A percentile compares a stretch with the other conserved stretches of the same genome.
phyloP scores from a whole-genome alignment of 2,329 filamentous ascomycete genomes.

The Bisporella sp. region DNA sequence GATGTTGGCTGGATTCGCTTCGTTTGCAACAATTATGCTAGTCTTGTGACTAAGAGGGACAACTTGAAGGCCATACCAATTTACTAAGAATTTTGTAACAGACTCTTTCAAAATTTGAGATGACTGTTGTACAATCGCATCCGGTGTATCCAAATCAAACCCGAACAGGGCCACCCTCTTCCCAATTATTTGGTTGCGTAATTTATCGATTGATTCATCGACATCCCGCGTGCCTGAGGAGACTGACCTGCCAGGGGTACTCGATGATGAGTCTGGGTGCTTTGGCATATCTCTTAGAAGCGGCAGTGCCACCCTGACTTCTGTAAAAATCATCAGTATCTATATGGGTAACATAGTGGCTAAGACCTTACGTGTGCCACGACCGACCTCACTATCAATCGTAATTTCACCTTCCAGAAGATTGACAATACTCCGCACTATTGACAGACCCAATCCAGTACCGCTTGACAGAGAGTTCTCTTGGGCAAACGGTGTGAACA shows the following conservation, averaged over 20 bases:
- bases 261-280: conserved; percentile 10
- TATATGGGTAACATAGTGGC: neutral
- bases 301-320: conserved; percentile 25
- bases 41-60: conserved; percentile 19
- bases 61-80: conserved; percentile 26
- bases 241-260: conserved; percentile 13
- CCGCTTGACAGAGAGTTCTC: conserved; percentile 56
- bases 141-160: conserved; percentile 18
- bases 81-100: conserved; percentile 19
- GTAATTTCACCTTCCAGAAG: conserved; percentile 54
- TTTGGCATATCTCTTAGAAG: conserved; percentile 23
- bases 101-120: conserved; percentile 18
- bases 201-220: conserved; percentile 19
- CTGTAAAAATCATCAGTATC: conserved; percentile 14
- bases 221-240: conserved; percentile 13
- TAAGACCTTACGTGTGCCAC: conserved; percentile 45
- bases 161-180: conserved; percentile 20
- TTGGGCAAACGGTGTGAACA: conserved; percentile 58
- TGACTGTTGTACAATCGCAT: conserved; percentile 18
- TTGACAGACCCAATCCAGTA: conserved; percentile 56
- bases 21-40: conserved; percentile 23
- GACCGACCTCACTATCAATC: conserved; percentile 45
- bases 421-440: conserved; percentile 56
- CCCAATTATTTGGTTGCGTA: conserved; percentile 16
- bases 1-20: conserved; percentile 13